A percentile compares a stretch with the other conserved stretches of the same genome.
phyloP scores from a whole-genome alignment of 2,329 filamentous ascomycete genomes.

The Trichoderma koningii region DNA sequence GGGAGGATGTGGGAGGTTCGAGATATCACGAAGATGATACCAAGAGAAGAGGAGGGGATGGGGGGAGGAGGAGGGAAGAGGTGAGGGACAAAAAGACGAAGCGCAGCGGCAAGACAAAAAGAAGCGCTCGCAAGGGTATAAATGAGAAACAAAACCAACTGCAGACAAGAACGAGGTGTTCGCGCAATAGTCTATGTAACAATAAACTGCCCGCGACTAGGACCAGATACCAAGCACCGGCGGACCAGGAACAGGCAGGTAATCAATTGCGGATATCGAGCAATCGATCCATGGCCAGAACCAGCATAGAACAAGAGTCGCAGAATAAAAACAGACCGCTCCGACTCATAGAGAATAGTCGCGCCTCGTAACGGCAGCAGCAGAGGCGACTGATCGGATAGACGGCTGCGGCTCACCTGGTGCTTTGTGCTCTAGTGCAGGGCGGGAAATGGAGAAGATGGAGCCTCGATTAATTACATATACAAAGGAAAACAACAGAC shows the following conservation, averaged over 20 bases:
- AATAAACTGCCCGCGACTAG: too few species aligned
- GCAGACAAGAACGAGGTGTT: neutral
- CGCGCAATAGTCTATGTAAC: neutral
- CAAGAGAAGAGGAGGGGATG: neutral
- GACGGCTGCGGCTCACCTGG: slow-evolving; percentile 16
- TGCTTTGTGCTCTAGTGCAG: neutral
- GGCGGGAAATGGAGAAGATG: neutral
- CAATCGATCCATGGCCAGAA: neutral
- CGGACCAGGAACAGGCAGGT: slow-evolving; percentile 3
- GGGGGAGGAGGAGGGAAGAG: neutral
- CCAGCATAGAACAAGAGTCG: neutral
- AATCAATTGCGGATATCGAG: neutral
- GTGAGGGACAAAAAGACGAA: neutral
- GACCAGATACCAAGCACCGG: too few species aligned
- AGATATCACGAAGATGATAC: slow-evolving; percentile 6
- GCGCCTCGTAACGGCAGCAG: too few species aligned
- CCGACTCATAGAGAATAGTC: neutral
- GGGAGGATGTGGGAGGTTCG: neutral
- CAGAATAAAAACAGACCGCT: neutral
- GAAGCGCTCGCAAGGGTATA: slow-evolving; percentile 3
- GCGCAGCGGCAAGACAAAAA: neutral
- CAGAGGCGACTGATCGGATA: slow-evolving; percentile 11
- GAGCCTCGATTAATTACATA: neutral
- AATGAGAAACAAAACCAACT: slow-evolving; percentile 3
- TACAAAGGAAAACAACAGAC: neutral